Base-by-base conservation (phyloP, 257 asterid genomes). In the Solanum lycopersicoides region DNA sequence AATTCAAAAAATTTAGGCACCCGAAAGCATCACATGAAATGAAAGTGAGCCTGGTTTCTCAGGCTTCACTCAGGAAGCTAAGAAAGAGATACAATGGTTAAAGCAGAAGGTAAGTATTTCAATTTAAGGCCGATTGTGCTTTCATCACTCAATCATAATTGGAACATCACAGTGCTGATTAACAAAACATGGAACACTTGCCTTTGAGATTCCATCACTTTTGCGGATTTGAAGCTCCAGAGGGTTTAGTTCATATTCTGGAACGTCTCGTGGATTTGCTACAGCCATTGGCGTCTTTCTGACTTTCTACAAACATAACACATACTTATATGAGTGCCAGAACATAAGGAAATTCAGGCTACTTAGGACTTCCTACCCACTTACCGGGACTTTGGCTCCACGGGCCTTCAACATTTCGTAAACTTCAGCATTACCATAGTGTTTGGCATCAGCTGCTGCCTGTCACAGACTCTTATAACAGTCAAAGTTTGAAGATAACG, bases 381-480 rank as follows among this genome's bases (percentile, higher is more conserved):
- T 89, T 92, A 96, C 99, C 32, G 96, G 98, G 77, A 90, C 90
- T 90, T 93, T 94, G 83, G 99, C 99, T 79, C 99, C 99, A 86
- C 98, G 99, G 76, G 98, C 93, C 93, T 95, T 97, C 94, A 97
- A 92, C 23, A 94, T 90, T 89, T 96, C 93, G 88, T 93, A 97
- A 85, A 95, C 95, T 59, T 93, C 98, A 37, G 87, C n/a, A 88
- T 97, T 96, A 44, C 99, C 98, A 90, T 97, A 97, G 91, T 97
- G 93, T 89, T 97, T 97, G 65, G 99, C 99, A 93, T 97, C 99
- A 92, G 98, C 98, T 84, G 98, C 98, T 23, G 99, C 99, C 99
- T 96, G 92, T 47, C 89, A 87, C 53, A 86, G 16, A 66, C 25
- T 15, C 66, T 79, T 45, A 16, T 79, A 79, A 28, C 42, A 79